Conservation (phyloP, 305 asterid genomes). For the Striga hermonthica region DNA sequence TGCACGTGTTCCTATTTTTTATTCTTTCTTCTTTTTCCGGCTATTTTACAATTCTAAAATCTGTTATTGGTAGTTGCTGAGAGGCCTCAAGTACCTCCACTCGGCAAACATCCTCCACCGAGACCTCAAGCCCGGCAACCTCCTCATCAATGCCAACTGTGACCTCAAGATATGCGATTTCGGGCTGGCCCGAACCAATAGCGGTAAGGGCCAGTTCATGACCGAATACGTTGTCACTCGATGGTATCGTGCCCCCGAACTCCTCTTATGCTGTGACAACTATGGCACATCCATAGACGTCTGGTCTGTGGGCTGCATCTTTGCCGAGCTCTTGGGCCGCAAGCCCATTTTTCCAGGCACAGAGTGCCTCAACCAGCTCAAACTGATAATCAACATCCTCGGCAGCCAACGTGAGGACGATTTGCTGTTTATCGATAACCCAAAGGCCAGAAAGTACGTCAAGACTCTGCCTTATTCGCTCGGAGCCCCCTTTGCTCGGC, state of each 20-base stretch:
- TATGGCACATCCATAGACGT: conserved; percentile 82
- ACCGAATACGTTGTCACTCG: conserved; percentile 87
- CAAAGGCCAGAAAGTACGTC: conserved; percentile 63
- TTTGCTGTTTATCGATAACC: conserved; percentile 59
- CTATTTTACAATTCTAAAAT: conserved; percentile 1
- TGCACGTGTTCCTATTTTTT: background rate
- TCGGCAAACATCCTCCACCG: conserved; percentile 89
- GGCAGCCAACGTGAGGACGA: conserved; percentile 65
- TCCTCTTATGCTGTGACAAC: conserved; percentile 87
- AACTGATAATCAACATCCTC: conserved; percentile 59
- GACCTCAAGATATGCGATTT: conserved; percentile 90
- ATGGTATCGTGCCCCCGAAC: conserved; percentile 92
- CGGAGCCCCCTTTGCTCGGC: conserved; percentile 50
- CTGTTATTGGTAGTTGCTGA: conserved; percentile 52
- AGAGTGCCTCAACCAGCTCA: conserved; percentile 71
- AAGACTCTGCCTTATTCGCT: conserved; percentile 57
- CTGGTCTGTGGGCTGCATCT: conserved; percentile 94
- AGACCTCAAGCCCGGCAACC: conserved; percentile 89
- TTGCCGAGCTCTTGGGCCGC: conserved; percentile 78
- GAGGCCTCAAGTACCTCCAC: conserved; percentile 88
- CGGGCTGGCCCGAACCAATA: conserved; percentile 87
- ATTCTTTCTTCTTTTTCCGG: background rate
- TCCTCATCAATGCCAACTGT: conserved; percentile 79
- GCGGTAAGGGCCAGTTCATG: conserved; percentile 83
- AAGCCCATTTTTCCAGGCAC: conserved; percentile 75